Conservation (phyloP, 768 basidiomycete genomes). For the Phylloporus rhodoxanthus region DNA sequence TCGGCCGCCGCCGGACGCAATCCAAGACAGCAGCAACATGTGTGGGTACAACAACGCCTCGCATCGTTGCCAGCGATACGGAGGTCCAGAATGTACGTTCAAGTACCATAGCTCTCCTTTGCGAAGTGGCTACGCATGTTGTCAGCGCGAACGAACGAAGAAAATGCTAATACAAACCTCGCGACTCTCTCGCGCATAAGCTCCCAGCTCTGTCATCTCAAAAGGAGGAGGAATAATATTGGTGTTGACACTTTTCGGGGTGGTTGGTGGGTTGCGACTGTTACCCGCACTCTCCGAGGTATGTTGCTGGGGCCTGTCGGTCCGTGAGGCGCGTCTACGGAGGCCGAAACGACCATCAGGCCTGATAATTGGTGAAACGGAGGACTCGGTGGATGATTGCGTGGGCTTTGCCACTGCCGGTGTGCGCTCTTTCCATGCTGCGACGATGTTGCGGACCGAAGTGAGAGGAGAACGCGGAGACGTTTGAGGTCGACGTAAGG, state of each 20-base stretch:
- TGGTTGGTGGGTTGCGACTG: constrained; percentile 13
- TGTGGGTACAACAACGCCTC: constrained; percentile 80
- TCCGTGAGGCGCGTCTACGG: constrained; percentile 28
- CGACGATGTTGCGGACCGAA: constrained; percentile 73
- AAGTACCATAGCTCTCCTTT: constrained; percentile 88
- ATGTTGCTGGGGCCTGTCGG: constrained; percentile 15
- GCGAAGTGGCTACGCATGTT: constrained; percentile 61
- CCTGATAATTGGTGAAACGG: constrained; percentile 31
- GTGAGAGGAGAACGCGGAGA: constrained; percentile 68
- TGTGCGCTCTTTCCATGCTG: constrained; percentile 75
- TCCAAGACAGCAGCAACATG: constrained; percentile 82
- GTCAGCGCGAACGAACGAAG: constrained; percentile 9
- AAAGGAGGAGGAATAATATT: constrained; percentile 40
- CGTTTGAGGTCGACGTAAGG: constrained; percentile 56
- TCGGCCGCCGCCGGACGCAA: constrained; percentile 73
- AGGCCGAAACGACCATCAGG: constrained; percentile 32
- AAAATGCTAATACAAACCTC: constrained; percentile 33
- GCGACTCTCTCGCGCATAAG: constrained; percentile 35
- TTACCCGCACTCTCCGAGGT: constrained; percentile 8
- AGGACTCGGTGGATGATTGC: constrained; percentile 36
- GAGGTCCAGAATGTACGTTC: constrained; percentile 79
- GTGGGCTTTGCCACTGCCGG: constrained; percentile 34
- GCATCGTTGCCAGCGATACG: constrained; percentile 76
- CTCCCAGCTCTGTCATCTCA: constrained; percentile 43
- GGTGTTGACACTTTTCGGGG: constrained; percentile 28